A percentile compares a stretch with the other conserved stretches of the same genome.
Conservation (phyloP, 2,329 filamentous ascomycete genomes). For the Lojkania enalia region DNA sequence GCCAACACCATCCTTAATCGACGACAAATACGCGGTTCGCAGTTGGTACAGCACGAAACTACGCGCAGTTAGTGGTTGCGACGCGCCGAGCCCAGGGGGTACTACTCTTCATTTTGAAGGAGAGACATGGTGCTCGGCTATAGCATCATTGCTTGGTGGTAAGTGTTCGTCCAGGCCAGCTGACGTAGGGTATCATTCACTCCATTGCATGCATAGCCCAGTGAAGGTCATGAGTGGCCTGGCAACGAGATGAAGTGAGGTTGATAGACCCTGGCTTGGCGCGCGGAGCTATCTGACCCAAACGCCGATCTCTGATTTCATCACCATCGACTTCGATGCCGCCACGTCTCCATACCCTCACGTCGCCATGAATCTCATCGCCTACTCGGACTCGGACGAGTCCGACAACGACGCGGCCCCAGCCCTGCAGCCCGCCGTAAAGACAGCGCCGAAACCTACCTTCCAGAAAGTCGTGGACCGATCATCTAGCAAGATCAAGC, state of each 20-base stretch:
- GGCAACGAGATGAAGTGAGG: constrained; percentile 21
- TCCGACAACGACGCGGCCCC: constrained; percentile 63
- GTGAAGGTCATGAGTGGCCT: constrained; percentile 3
- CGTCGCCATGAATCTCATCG: constrained; percentile 71
- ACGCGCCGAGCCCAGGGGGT: constrained; percentile 12
- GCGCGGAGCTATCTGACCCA: neutral
- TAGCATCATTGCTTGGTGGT: constrained; percentile 21
- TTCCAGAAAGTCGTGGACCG: constrained; percentile 83
- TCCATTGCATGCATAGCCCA: neutral
- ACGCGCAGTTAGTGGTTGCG: constrained; percentile 22
- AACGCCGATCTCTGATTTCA: constrained; percentile 1
- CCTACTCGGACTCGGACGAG: constrained; percentile 77
- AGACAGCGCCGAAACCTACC: constrained; percentile 56
- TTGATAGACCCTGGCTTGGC: constrained; percentile 1
- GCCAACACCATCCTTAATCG: constrained; percentile 81
- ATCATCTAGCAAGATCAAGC: constrained; percentile 77
- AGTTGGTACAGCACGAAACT: constrained; percentile 84
- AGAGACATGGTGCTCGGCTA: constrained; percentile 44
- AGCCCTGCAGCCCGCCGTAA: constrained; percentile 46
- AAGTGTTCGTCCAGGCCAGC: constrained; percentile 36
- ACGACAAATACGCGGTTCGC: constrained; percentile 76
- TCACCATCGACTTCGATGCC: constrained; percentile 1
- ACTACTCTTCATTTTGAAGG: constrained; percentile 51
- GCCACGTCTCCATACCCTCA: constrained; percentile 7
- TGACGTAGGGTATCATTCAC: constrained; percentile 25